Evolutionary conservation across 108 stramenopile species (phyloP), one percentile per base, ranked within the genome.

Genomic region (Cyclostephanos tholiformis): DNA sequence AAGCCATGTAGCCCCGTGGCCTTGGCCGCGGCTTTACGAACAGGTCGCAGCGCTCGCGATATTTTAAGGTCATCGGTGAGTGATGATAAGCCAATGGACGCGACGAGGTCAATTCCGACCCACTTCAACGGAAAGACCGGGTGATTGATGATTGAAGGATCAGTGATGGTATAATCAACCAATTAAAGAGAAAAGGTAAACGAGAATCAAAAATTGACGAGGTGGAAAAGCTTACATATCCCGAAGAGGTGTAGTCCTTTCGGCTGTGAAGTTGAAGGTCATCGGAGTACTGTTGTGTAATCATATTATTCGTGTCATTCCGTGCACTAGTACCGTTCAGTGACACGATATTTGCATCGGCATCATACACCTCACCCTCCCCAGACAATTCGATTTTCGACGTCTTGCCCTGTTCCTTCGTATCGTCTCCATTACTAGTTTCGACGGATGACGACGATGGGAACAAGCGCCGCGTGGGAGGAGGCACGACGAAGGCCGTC

Each of bases 1-100:
- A 91, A 43, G 11, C 94, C 94, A 71, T 95, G 94, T 8, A 95
- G 68, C 22, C 91, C 90, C 44, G 94, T 95, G 12, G 75, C 55
- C 43, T 84, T 66, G 10, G 94, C 86, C 16, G 74, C 72, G 7
- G 78, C 35, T 74, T 95, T 95, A 39, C 94, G 86, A 32, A 91
- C 60, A 16, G 79, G 65, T 20, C 94, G 90, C 25, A 92, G 67
- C 32, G 53, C 38, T 63, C 84, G 72, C 19, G 86, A 87, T n/a
- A 87, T 55, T 78, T 79, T 82, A 25, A 87, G 65, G 22, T 80
- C 67, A 4, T 68, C 60, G 29, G 51, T 52, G 12, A 75, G 46
- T 12, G 74, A 61, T n/a, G 83, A 84, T 6, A 84, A 64, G 10
- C 86, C 86, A 36, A 87, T 69, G 26, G 84, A 85, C 19, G 78